phyloP scores from a whole-genome alignment of 2,329 filamentous ascomycete species.

The Colletotrichum lindemuthianum region DNA sequence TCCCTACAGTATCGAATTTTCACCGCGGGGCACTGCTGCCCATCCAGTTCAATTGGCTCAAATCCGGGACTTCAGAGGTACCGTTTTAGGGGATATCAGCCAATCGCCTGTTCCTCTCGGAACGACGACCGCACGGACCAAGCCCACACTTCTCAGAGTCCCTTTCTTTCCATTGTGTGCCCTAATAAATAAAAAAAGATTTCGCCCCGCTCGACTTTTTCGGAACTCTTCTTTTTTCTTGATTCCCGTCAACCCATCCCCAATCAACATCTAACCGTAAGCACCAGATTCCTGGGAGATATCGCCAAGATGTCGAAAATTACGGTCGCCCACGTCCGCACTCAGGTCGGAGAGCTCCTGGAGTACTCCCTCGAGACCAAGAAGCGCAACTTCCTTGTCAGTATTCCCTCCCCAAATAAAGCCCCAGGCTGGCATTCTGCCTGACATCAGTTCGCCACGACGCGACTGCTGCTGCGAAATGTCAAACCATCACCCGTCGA shows the following conservation, averaged over 20 bases:
- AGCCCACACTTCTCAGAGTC: constrained; percentile 17
- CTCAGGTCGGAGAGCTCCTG: constrained; percentile 92
- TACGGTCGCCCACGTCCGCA: constrained; percentile 92
- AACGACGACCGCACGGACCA: constrained; percentile 29
- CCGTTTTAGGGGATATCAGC: not conserved
- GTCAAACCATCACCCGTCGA: constrained; percentile 45
- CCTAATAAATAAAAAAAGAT: constrained; percentile 27
- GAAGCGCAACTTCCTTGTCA: constrained; percentile 93
- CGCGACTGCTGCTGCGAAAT: too few species aligned
- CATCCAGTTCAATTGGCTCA: constrained; percentile 5
- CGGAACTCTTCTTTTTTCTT: not conserved
- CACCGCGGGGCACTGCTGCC: constrained; percentile 6
- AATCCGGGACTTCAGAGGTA: not conserved
- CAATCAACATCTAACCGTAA: constrained; percentile 36
- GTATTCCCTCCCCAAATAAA: not conserved
- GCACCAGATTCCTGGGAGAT: constrained; percentile 39
- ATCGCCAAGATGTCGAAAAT: constrained; percentile 61
- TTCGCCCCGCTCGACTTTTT: constrained; percentile 32
- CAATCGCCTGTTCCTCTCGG: constrained; percentile 27
- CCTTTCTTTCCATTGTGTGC: not conserved
- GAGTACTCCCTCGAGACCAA: constrained; percentile 95
- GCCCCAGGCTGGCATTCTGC: too few species aligned
- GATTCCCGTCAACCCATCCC: constrained; percentile 18
- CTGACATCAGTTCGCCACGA: too few species aligned
- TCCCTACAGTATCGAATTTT: constrained; percentile 14